Percentiles rank a stretch among this genome's conserved stretches.
Evolutionary conservation across 345 rosid genomes (phyloP).

Genomic region (Erucastrum elatum): DNA sequence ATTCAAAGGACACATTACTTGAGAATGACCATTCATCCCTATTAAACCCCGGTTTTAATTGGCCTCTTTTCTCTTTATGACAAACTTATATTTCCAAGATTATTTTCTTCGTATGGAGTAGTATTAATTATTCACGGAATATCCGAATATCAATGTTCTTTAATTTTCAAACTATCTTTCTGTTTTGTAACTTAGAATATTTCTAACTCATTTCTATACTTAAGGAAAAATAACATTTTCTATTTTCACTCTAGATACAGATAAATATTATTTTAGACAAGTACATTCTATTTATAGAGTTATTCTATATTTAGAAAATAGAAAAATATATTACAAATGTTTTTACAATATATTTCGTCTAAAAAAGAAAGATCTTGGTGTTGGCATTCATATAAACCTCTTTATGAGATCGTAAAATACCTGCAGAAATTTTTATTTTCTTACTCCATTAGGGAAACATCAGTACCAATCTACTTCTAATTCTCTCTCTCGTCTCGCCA

Average conservation of each 20-base stretch:
- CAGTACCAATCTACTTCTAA: conserved; percentile 41
- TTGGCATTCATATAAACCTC: not conserved
- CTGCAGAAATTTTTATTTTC: conserved; percentile 19
- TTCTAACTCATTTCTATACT: not conserved
- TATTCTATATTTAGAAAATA: not conserved
- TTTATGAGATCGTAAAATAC: conserved; percentile 25
- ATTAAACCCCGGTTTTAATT: conserved; percentile 31
- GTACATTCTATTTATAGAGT: not conserved
- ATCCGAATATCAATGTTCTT: not conserved
- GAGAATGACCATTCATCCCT: conserved; percentile 41
- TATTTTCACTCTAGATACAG: not conserved
- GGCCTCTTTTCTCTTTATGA: conserved; percentile 14
- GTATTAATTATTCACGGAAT: not conserved
- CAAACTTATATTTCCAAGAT: conserved; percentile 32
- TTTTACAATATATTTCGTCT: not conserved
- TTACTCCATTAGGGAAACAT: conserved; percentile 43
- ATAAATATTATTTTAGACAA: too few species aligned
- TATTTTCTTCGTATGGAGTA: not conserved
- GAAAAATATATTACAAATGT: not conserved
- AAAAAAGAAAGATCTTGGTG: conserved; percentile 15
- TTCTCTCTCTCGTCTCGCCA: conserved; percentile 31
- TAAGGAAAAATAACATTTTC: not conserved
- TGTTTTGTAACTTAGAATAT: conserved; percentile 3
- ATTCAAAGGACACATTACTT: conserved; percentile 44
- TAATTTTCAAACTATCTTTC: conserved; percentile 7